Evolutionary conservation across 164 flowering plant species (phyloP).

Genomic region (Buxus sempervirens): DNA sequence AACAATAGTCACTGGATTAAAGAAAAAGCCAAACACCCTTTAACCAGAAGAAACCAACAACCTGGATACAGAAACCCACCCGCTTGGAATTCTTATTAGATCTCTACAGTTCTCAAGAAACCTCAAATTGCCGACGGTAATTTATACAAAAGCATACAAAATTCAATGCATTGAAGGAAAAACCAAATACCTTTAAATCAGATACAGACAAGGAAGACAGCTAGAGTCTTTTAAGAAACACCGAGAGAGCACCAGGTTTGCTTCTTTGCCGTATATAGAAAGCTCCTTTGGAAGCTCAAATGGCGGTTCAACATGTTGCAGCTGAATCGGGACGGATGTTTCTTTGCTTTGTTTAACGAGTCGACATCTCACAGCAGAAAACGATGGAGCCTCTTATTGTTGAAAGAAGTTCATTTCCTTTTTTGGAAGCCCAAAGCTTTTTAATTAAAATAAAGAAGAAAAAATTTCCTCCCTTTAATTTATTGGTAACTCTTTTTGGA

Average conservation of each 20-base stretch:
- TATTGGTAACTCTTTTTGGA: too few species aligned
- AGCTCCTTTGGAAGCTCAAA: conserved; percentile 1
- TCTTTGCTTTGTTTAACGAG: background rate
- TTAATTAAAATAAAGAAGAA: too few species aligned
- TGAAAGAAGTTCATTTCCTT: background rate
- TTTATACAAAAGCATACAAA: too few species aligned
- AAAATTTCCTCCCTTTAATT: too few species aligned
- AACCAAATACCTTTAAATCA: background rate
- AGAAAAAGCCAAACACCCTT: too few species aligned
- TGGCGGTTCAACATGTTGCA: background rate
- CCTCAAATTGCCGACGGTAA: too few species aligned
- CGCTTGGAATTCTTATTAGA: too few species aligned
- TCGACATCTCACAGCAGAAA: conserved; percentile 5
- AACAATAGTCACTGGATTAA: too few species aligned
- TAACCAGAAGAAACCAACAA: too few species aligned
- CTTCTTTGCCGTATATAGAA: background rate
- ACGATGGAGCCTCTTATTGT: conserved; percentile 2
- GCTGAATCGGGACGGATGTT: background rate
- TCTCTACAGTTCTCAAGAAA: too few species aligned
- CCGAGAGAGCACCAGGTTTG: background rate
- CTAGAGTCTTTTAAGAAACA: background rate
- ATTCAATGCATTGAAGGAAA: background rate
- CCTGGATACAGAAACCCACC: too few species aligned
- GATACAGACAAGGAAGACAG: conserved; percentile 10
- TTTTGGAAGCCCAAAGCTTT: background rate